Conservation (phyloP, 1,284 basidiomycete genomes). For the Sporisorium sorghi region DNA sequence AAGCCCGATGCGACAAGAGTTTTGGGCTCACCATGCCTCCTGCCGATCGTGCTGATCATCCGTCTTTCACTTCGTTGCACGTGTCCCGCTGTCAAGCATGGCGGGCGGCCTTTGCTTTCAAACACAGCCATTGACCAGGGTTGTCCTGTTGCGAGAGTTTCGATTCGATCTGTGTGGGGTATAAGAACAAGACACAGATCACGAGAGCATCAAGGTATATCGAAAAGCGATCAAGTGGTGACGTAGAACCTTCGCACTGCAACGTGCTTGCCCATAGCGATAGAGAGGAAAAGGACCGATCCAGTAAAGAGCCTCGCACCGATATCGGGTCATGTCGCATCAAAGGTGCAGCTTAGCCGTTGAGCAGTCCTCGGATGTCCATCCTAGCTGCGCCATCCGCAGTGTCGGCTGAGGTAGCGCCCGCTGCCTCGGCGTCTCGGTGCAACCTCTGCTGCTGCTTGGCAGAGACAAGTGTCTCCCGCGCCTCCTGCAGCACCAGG, state of each 20-base stretch:
- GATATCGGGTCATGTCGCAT: too few species aligned
- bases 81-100: background rate
- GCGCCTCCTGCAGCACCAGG: conserved; percentile 40
- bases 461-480: conserved; percentile 28
- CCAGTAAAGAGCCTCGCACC: too few species aligned
- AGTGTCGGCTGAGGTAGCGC: background rate
- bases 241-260: too few species aligned
- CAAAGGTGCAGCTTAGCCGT: conserved; percentile 25
- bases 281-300: background rate
- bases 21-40: background rate
- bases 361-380: conserved; percentile 47
- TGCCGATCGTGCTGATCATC: background rate
- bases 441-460: conserved; percentile 30
- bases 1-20: background rate
- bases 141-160: background rate
- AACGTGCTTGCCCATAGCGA: too few species aligned
- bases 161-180: conserved; percentile 3
- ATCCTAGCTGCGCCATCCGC: conserved; percentile 31
- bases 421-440: conserved; percentile 2
- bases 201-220: background rate
- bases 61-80: background rate
- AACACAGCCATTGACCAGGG: background rate
- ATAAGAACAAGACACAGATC: conserved; percentile 3
- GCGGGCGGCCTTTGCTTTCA: background rate
- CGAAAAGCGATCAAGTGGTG: too few species aligned